These are phyloP conservation scores for Boletus rex-veris DNA, from an alignment of 768 basidiomycete species.

Conservation along the genomic window DNA sequence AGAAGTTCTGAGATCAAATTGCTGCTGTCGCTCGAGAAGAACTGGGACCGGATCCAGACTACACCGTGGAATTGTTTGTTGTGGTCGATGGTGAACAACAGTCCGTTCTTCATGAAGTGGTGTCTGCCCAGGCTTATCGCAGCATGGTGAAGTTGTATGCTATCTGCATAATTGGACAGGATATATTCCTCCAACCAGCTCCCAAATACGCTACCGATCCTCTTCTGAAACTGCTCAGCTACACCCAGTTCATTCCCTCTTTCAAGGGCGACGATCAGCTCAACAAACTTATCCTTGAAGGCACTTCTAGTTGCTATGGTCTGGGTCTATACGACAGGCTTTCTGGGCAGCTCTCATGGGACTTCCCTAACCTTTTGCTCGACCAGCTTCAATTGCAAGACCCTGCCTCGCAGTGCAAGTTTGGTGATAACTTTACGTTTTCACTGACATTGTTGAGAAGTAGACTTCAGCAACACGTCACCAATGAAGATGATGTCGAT, in stretches of 20 bases:
- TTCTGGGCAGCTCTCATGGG: conserved; percentile 41
- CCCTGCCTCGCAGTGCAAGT: conserved; percentile 65
- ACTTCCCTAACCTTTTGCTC: conserved; percentile 60
- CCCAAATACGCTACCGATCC: conserved; percentile 35
- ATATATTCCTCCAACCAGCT: conserved; percentile 61
- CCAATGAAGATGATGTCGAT: conserved; percentile 40
- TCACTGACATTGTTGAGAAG: conserved; percentile 54
- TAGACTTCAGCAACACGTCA: conserved; percentile 46
- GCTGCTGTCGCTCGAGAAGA: conserved; percentile 61
- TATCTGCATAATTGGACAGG: conserved; percentile 68
- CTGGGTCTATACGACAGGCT: conserved; percentile 68
- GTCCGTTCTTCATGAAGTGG: conserved; percentile 58
- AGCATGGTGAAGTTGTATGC: conserved; percentile 71
- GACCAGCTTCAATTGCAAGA: conserved; percentile 62
- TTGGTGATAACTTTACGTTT: conserved; percentile 79
- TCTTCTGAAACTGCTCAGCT: conserved; percentile 56
- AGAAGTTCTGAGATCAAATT: conserved; percentile 69
- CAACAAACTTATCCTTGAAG: conserved; percentile 64
- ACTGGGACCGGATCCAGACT: conserved; percentile 71
- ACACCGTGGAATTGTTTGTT: conserved; percentile 48
- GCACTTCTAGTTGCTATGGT: conserved; percentile 66
- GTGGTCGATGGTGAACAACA: conserved; percentile 36
- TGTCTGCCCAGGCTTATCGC: conserved; percentile 64
- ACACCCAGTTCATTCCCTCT: conserved; percentile 48
- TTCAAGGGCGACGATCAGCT: conserved; percentile 64